Evolutionary conservation across 352 stramenopile species (phyloP).

Genomic region (Plasmopara muralis): DNA sequence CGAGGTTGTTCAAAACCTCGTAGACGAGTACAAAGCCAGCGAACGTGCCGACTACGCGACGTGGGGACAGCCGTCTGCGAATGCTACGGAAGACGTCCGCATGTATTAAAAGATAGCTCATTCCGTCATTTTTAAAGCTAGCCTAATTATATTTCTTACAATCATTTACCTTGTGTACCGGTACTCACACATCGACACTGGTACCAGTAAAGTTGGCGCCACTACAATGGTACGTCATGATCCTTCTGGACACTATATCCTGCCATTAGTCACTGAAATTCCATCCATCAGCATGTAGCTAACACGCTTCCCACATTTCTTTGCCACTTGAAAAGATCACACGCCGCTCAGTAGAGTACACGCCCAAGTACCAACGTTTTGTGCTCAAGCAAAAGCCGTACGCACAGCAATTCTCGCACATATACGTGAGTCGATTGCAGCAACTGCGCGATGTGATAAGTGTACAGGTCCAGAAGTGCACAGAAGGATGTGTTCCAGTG

Average conservation of each 20-base stretch:
- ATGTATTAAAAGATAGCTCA: conserved; percentile 24
- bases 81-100: conserved; percentile 37
- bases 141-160: too few species aligned
- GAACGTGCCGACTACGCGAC: conserved; percentile 73
- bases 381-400: conserved; percentile 82
- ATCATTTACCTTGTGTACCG: too few species aligned
- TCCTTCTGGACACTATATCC: too few species aligned
- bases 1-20: conserved; percentile 79
- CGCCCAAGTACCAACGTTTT: conserved; percentile 49
- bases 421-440: conserved; percentile 82
- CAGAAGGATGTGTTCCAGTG: conserved; percentile 20
- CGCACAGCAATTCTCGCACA: conserved; percentile 86
- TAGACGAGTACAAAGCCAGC: conserved; percentile 83
- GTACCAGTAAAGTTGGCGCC: too few species aligned
- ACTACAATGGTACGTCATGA: too few species aligned
- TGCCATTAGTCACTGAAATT: too few species aligned
- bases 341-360: conserved; percentile 40
- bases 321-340: conserved; percentile 17
- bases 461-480: conserved; percentile 32
- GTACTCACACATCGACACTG: too few species aligned
- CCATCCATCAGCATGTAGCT: too few species aligned
- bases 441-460: conserved; percentile 58
- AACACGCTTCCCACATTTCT: too few species aligned
- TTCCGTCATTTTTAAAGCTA: too few species aligned
- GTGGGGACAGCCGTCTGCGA: conserved; percentile 42